These are phyloP conservation scores for Trypanosoma lewisi DNA, from an alignment of 208 protist species.

Conservation along the genomic window DNA sequence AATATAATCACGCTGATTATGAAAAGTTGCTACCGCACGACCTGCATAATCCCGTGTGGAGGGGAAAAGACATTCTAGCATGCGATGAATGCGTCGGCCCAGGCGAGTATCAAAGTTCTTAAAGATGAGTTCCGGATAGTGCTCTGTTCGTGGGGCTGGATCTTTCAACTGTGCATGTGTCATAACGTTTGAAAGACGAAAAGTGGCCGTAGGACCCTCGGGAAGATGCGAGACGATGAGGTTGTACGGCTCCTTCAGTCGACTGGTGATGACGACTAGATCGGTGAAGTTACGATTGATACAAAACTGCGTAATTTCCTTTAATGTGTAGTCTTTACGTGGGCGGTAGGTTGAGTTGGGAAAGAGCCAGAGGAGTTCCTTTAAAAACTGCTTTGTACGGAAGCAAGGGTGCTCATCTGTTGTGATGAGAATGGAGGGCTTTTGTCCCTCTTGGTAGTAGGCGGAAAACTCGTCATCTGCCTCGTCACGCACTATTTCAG, in stretches of 20 bases:
- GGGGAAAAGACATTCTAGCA: constrained; percentile 91
- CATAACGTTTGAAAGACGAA: constrained; percentile 86
- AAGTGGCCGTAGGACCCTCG: constrained; percentile 86
- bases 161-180: constrained; percentile 79
- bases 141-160: constrained; percentile 79
- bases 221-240: constrained; percentile 90
- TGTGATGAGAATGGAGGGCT: constrained; percentile 86
- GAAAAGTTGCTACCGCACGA: constrained; percentile 90
- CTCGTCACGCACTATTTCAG: constrained; percentile 82
- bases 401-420: constrained; percentile 87
- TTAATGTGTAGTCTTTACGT: constrained; percentile 88
- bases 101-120: constrained; percentile 93
- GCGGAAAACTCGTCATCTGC: constrained; percentile 88
- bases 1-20: constrained; percentile 94
- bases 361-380: constrained; percentile 88
- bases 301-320: constrained; percentile 91
- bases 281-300: constrained; percentile 90
- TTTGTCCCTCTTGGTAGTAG: constrained; percentile 67
- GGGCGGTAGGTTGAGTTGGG: constrained; percentile 85
- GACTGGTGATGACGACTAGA: constrained; percentile 85
- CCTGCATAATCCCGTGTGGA: constrained; percentile 85
- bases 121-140: constrained; percentile 93
- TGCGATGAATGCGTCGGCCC: constrained; percentile 79
- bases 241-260: constrained; percentile 83
- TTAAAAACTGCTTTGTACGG: constrained; percentile 80